phyloP scores from a whole-genome alignment of 495 filamentous ascomycete species.

The Hypomontagnella monticulosa region DNA sequence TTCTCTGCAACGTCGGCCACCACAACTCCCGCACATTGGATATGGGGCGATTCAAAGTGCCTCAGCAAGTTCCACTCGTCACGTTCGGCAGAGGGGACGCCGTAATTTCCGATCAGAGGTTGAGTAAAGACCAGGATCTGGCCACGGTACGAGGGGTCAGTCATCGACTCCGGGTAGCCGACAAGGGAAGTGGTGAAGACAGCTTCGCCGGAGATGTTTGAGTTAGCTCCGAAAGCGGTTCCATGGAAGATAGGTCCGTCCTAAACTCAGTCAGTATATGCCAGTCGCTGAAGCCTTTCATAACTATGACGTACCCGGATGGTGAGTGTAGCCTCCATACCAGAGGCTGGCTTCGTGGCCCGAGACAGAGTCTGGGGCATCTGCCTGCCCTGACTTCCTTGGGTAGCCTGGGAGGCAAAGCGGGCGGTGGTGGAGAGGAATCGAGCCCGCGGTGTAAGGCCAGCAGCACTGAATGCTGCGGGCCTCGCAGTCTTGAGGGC shows the following conservation, averaged over 20 bases:
- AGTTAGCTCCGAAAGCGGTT: conserved; percentile 90
- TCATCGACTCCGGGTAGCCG: conserved; percentile 97
- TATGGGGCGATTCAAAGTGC: conserved; percentile 96
- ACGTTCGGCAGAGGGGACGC: conserved; percentile 80
- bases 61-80: conserved; percentile 82
- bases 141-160: conserved; percentile 97
- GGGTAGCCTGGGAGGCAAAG: conserved; percentile 53
- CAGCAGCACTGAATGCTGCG: conserved; percentile 51
- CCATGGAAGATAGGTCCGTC: conserved; percentile 93
- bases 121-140: conserved; percentile 99
- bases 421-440: conserved; percentile 63
- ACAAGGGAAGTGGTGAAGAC: conserved; percentile 95
- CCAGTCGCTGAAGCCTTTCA: background rate
- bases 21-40: conserved; percentile 94
- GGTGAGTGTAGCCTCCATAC: conserved; percentile 87
- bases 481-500: conserved; percentile 63
- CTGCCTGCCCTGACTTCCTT: conserved; percentile 71
- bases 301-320: conserved; percentile 71
- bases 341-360: conserved; percentile 68
- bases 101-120: conserved; percentile 99
- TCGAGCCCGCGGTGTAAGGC: conserved; percentile 53
- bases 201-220: conserved; percentile 92
- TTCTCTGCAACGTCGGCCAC: conserved; percentile 92
- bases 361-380: conserved; percentile 55
- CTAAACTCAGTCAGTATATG: conserved; percentile 44